Evolutionary conservation across 306 rosid genomes (phyloP).

Genomic region (Canavalia gladiata): DNA sequence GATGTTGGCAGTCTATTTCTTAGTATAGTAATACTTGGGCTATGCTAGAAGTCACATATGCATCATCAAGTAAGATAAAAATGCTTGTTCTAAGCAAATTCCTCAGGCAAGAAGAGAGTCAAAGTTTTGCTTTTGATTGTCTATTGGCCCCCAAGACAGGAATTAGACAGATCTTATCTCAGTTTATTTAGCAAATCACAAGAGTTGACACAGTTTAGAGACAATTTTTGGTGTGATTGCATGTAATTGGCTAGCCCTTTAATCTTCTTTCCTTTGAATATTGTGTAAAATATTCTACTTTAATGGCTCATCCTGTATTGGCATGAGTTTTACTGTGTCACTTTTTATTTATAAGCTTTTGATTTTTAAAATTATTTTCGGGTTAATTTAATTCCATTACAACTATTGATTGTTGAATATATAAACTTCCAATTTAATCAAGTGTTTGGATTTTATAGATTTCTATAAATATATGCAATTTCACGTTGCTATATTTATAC

Average conservation of each 20-base stretch:
- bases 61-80: not conserved
- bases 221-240: conserved; percentile 31
- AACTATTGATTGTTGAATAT: not conserved
- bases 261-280: conserved; percentile 9
- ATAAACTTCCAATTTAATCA: not conserved
- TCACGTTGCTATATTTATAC: too few relatives aligned
- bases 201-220: conserved; percentile 31
- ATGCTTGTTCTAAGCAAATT: conserved; percentile 10
- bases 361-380: not conserved
- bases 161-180: conserved; percentile 46
- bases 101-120: conserved; percentile 32
- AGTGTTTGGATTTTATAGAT: not conserved
- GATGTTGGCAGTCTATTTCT: not conserved
- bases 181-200: conserved; percentile 12
- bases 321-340: conserved; percentile 9
- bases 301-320: conserved; percentile 5
- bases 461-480: not conserved
- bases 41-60: not conserved
- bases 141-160: conserved; percentile 16
- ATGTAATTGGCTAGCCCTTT: conserved; percentile 19
- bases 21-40: not conserved
- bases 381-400: not conserved
- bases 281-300: not conserved
- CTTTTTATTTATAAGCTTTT: not conserved
- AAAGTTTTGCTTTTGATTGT: conserved; percentile 39